Evolutionary conservation across 768 basidiomycete species (phyloP).

Genomic region (Lanmaoa rubissima): DNA sequence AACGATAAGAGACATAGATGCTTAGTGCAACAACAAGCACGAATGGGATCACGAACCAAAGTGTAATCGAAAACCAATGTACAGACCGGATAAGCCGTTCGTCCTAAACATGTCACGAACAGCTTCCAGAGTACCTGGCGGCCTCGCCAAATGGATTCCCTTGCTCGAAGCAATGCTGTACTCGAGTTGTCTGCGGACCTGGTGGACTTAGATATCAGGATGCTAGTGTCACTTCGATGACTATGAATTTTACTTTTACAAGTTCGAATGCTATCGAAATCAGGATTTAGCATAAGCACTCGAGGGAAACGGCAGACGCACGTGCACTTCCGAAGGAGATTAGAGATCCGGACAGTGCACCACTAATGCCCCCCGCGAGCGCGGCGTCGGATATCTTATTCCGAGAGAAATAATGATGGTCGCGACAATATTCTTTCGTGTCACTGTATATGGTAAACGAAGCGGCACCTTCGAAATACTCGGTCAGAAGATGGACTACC

Average conservation of each 20-base stretch:
- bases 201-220: constrained; percentile 16
- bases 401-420: constrained; percentile 55
- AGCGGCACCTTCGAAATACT: constrained; percentile 60
- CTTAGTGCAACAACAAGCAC: neutral
- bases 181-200: constrained; percentile 91
- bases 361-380: constrained; percentile 76
- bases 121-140: constrained; percentile 76
- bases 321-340: constrained; percentile 90
- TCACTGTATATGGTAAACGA: constrained; percentile 89
- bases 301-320: constrained; percentile 42
- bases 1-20: constrained; percentile 1
- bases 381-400: constrained; percentile 68
- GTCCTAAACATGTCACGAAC: constrained; percentile 73
- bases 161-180: constrained; percentile 85
- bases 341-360: constrained; percentile 83
- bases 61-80: constrained; percentile 86
- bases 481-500: constrained; percentile 1
- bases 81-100: constrained; percentile 65
- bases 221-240: neutral
- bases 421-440: constrained; percentile 72
- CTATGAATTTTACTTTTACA: constrained; percentile 66
- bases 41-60: constrained; percentile 51
- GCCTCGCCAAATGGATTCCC: constrained; percentile 65
- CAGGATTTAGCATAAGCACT: constrained; percentile 20
- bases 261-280: constrained; percentile 75